Evolutionary conservation across 805 yeast genomes (phyloP), one percentile per base, ranked within the genome.

Genomic region (Lachancea fermentati): DNA sequence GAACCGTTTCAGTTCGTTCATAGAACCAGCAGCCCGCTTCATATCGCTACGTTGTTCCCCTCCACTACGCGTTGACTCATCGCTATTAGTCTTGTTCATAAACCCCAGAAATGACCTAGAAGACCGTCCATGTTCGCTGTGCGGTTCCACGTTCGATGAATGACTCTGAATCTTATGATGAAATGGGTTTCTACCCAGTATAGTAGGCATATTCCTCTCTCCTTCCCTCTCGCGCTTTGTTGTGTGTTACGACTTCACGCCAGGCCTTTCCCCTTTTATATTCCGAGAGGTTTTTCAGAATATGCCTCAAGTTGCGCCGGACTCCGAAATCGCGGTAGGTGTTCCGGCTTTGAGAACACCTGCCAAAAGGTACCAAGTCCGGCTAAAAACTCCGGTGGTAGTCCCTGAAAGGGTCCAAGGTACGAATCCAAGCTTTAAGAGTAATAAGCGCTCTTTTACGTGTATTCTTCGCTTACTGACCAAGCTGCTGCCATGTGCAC

Each of bases 1-100:
- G 50, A 82, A 80, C 53, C 85, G 70, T 55, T 81, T 82, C 59
- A 82, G 64, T 49, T 81, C 88, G 17, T 75, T 80, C 85, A 81
- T 81, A 17, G 86, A 78, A 13, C 42, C 42, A n/a, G 36, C 42
- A 30, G 42, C 33, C 12, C 42, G 37, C 30, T 34, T 39, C 34
- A 25, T 24, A 13, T 24, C 25, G 30, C 32, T 14, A 4, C 31
- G 12, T 5, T 22, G 19, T 26, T 38, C 41, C 7, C 19, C 18
- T 17, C 34, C 62, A 39, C 63, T 57, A 45, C 53, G 55, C 12
- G 56, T 39, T 1, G 63, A 58, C 19, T 59, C 64, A 34, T 51
- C 49, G 33, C 60, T 54, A 30, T 54, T 60, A 31, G 58, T 55
- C 41, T 56, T 50, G 42, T 52, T 53, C 45, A 58, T 54, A 31